Evolutionary conservation across 2,329 filamentous ascomycete species (phyloP).

Genomic region (Tothia fuscella): DNA sequence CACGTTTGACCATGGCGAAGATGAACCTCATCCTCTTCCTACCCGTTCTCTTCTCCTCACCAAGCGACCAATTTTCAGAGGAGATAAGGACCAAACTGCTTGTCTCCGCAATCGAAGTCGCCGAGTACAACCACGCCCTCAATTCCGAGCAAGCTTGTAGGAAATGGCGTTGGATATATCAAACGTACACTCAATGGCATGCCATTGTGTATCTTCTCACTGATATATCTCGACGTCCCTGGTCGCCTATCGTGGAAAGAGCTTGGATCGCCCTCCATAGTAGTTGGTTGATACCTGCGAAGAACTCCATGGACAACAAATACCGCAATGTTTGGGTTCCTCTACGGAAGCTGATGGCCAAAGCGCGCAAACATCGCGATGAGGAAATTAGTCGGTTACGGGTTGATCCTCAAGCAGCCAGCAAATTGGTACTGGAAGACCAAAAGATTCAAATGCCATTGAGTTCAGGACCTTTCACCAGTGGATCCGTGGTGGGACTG

Average conservation of each 20-base stretch:
- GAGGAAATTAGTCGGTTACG: slow-evolving; percentile 21
- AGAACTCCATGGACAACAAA: slow-evolving; percentile 21
- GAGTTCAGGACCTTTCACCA: slow-evolving; percentile 17
- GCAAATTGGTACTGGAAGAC: slow-evolving; percentile 16
- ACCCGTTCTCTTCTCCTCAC: slow-evolving; percentile 3
- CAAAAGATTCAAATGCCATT: slow-evolving; percentile 16
- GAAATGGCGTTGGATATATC: slow-evolving; percentile 16
- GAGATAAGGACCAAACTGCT: slow-evolving; percentile 35
- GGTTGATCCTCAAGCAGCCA: slow-evolving; percentile 17
- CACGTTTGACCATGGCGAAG: slow-evolving; percentile 41
- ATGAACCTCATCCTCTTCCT: slow-evolving; percentile 29
- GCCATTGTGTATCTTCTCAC: slow-evolving; percentile 15
- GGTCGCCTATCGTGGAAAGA: slow-evolving; percentile 14
- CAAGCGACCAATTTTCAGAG: slow-evolving; percentile 18
- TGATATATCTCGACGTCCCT: slow-evolving; percentile 13
- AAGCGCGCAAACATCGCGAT: slow-evolving; percentile 22
- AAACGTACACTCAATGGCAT: slow-evolving; percentile 17
- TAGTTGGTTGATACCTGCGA: slow-evolving; percentile 29
- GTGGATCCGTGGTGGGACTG: background rate
- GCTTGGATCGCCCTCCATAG: slow-evolving; percentile 20
- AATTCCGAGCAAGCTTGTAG: slow-evolving; percentile 13
- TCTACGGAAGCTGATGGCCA: slow-evolving; percentile 21
- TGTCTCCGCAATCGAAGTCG: slow-evolving; percentile 41
- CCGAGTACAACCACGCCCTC: slow-evolving; percentile 27
- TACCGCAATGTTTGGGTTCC: slow-evolving; percentile 25